These are phyloP conservation scores for Naganishia antarctica DNA, from an alignment of 768 basidiomycete species.

Conservation along the genomic window DNA sequence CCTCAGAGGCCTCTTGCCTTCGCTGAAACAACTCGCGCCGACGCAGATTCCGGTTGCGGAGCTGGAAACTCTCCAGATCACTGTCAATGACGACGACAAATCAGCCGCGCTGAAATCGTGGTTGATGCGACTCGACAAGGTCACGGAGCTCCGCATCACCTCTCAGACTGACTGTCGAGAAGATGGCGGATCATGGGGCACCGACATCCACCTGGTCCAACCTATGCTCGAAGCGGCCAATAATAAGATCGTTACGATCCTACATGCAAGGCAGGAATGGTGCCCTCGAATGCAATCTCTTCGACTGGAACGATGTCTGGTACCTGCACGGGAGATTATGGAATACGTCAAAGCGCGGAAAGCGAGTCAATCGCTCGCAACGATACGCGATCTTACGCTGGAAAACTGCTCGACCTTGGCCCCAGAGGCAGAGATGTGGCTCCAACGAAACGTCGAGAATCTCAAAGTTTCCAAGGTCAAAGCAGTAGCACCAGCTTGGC, in stretches of 20 bases:
- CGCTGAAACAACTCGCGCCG: slow-evolving; percentile 5
- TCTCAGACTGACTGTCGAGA: slow-evolving; percentile 4
- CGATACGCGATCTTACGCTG: slow-evolving; percentile 1
- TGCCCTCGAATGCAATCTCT: slow-evolving; percentile 18
- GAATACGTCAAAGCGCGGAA: slow-evolving; percentile 14
- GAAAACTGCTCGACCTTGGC: slow-evolving; percentile 5
- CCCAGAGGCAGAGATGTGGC: slow-evolving; percentile 4
- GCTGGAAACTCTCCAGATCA: background rate
- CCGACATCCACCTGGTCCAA: background rate
- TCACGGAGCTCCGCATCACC: background rate
- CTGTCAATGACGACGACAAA: background rate
- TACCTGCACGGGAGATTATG: slow-evolving; percentile 6
- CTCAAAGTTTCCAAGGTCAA: slow-evolving; percentile 1
- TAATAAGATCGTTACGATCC: slow-evolving; percentile 3
- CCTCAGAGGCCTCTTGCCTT: background rate
- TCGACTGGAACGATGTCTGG: slow-evolving; percentile 5
- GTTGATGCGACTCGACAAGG: slow-evolving; percentile 16
- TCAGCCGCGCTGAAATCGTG: slow-evolving; percentile 1
- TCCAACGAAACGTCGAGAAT: slow-evolving; percentile 14
- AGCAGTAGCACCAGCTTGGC: background rate
- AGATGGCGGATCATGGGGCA: slow-evolving; percentile 10
- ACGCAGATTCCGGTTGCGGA: slow-evolving; percentile 1
- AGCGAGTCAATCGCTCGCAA: background rate
- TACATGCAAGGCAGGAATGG: slow-evolving; percentile 17
- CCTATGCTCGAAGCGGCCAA: slow-evolving; percentile 12